Base-by-base conservation (phyloP, 257 asterid species). In the Solanum sitiens region DNA sequence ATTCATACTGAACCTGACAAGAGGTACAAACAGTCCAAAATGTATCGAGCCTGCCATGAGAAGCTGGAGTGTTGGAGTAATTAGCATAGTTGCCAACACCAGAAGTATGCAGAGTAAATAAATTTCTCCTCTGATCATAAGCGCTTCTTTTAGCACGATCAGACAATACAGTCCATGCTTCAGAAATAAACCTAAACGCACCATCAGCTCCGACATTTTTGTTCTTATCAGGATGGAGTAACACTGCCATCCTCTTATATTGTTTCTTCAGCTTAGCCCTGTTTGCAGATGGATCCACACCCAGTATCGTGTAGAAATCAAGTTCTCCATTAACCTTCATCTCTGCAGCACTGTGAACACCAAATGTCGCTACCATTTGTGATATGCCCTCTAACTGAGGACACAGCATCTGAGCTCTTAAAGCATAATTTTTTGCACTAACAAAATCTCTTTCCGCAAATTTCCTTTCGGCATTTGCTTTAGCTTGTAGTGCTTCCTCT, bases 11-110 rank as follows among this genome's bases (percentile, higher is more conserved):
- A 91, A 96, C 98, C 84, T 92, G 98, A 88, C 99, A 96, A 42
- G 98, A 93, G 37, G 98, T 96, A 87, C 99, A 96, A 61, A 95
- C 95, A 3, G 99, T 96, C 99, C 99, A 96, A 90, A 96, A 96
- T 16, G 99, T 94, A 89, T 94, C 98, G 5, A 86, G 91, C 79
- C 98, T 94, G 84, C 89, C 89, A 83, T 93, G 96, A 91, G 98
- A 85, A 86, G 91, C 90, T 30, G 95, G 72, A 87, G 92, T 84
- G 87, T 90, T 92, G 65, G 95, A 88, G 89, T 90, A 86, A 83
- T 79, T 93, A 63, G 90, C 93, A 88, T 87, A 92, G 88, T 90
- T 87, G 44, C 89, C 86, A 44, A 91, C 88, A 72, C 89, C 95
- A 53, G 95, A 32, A 86, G 92, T 75, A 86, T 91, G 91, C 84